Evolutionary conservation across 2,329 filamentous ascomycete species (phyloP).

Genomic region (Arthrobotrys conoides): DNA sequence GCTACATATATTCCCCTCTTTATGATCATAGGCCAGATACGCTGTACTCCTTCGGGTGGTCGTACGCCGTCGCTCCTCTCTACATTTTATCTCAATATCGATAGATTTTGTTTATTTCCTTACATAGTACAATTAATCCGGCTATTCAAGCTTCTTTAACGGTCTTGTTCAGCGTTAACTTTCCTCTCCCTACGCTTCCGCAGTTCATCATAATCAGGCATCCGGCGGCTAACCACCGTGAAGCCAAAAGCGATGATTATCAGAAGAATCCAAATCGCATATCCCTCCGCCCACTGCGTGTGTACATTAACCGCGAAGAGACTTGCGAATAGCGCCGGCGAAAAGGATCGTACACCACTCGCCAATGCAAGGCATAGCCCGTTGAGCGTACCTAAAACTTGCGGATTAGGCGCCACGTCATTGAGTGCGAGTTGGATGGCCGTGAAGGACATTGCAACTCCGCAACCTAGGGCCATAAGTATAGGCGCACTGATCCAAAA

Average conservation of each 20-base stretch:
- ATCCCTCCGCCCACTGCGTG: constrained; percentile 72
- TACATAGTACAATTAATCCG: neutral
- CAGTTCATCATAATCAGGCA: constrained; percentile 47
- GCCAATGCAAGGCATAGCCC: constrained; percentile 76
- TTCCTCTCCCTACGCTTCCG: constrained; percentile 25
- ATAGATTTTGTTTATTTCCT: neutral
- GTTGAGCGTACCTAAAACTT: constrained; percentile 79
- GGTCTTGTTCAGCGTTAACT: neutral
- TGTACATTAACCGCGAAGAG: constrained; percentile 77
- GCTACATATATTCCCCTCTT: too few species aligned
- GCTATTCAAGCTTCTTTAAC: too few species aligned
- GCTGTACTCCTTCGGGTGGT: too few species aligned
- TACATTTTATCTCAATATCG: neutral
- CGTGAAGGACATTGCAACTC: constrained; percentile 79
- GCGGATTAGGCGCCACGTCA: constrained; percentile 77
- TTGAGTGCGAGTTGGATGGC: constrained; percentile 81
- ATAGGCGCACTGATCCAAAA: constrained; percentile 74
- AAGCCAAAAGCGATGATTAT: constrained; percentile 34
- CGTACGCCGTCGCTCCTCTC: too few species aligned
- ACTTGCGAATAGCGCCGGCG: constrained; percentile 76
- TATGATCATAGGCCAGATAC: too few species aligned
- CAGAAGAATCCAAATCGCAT: constrained; percentile 42
- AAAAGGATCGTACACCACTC: constrained; percentile 76
- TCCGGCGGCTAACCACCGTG: constrained; percentile 34
- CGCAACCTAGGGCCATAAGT: constrained; percentile 72